Conservation (phyloP, 257 asterid species). For the Nicotiana noctiflora region DNA sequence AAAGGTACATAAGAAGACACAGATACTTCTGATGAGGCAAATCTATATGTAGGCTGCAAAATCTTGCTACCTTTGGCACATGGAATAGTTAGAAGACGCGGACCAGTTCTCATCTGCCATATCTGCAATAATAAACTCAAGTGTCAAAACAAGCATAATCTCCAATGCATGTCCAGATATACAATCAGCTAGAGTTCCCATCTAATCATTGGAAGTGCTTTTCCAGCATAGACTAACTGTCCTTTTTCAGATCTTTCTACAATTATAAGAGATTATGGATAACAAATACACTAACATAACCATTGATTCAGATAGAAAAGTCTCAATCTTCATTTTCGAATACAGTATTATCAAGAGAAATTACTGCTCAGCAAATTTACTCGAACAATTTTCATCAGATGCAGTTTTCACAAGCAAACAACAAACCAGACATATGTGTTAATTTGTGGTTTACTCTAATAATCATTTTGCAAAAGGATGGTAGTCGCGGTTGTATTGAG, state of each 20-base stretch:
- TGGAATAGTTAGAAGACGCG: constrained; percentile 74
- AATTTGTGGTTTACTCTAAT: background rate
- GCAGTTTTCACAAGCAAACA: background rate
- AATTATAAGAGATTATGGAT: background rate
- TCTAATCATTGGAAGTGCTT: background rate
- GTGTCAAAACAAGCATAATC: background rate
- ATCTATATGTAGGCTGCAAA: constrained; percentile 82
- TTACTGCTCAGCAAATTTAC: background rate
- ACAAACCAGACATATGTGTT: background rate
- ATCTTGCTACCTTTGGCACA: constrained; percentile 89
- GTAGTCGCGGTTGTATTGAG: background rate
- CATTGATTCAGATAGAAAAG: too few relatives aligned
- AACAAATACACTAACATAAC: background rate
- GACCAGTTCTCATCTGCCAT: constrained; percentile 99
- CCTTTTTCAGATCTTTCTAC: background rate
- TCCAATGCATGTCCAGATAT: background rate
- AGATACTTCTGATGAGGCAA: constrained; percentile 42
- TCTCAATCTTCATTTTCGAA: too few relatives aligned
- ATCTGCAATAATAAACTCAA: constrained; percentile 38
- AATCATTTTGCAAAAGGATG: background rate
- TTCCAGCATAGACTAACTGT: background rate
- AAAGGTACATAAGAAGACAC: constrained; percentile 52
- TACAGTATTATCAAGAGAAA: background rate
- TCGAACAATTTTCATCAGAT: background rate
- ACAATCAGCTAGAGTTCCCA: background rate